A percentile compares a stretch with the other conserved stretches of the same genome.
phyloP scores from a whole-genome alignment of 176 grass and related monocot species.

The Elymus sibiricus region DNA sequence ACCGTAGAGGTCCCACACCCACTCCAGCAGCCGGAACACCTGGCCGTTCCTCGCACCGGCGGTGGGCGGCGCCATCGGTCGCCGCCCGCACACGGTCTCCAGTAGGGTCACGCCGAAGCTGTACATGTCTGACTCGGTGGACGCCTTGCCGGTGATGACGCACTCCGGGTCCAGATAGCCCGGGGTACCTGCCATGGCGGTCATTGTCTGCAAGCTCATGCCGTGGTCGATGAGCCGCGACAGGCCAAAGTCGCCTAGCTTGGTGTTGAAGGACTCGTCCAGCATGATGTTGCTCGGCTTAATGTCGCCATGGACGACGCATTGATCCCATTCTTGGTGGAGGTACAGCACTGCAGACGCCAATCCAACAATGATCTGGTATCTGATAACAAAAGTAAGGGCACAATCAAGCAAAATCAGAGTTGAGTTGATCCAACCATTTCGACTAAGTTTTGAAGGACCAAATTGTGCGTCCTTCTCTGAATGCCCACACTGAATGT shows the following conservation, averaged over 20 bases:
- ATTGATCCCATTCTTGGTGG: slow-evolving; percentile 31
- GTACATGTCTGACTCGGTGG: slow-evolving; percentile 26
- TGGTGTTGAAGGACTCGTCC: slow-evolving; percentile 8
- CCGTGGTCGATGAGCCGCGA: slow-evolving; percentile 35
- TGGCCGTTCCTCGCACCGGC: background rate
- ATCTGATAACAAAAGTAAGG: background rate
- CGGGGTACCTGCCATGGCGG: slow-evolving; percentile 7
- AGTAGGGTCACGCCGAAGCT: slow-evolving; percentile 36
- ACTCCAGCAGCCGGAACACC: slow-evolving; percentile 22
- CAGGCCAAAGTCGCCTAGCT: slow-evolving; percentile 23
- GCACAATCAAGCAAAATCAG: background rate
- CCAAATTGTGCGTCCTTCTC: too few species aligned
- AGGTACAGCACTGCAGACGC: slow-evolving; percentile 25
- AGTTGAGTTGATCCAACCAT: too few species aligned
- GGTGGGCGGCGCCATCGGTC: background rate
- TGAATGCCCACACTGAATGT: too few species aligned
- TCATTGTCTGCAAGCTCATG: slow-evolving; percentile 22
- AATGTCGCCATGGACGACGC: slow-evolving; percentile 37
- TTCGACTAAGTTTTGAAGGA: too few species aligned
- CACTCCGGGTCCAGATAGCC: slow-evolving; percentile 13
- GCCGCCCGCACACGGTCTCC: slow-evolving; percentile 18
- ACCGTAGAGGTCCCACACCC: background rate
- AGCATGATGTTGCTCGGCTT: slow-evolving; percentile 5
- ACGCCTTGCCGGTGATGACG: slow-evolving; percentile 5
- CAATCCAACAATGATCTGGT: slow-evolving; percentile 12